Conservation (phyloP, 208 protist species). For the Leptomonas seymouri region DNA sequence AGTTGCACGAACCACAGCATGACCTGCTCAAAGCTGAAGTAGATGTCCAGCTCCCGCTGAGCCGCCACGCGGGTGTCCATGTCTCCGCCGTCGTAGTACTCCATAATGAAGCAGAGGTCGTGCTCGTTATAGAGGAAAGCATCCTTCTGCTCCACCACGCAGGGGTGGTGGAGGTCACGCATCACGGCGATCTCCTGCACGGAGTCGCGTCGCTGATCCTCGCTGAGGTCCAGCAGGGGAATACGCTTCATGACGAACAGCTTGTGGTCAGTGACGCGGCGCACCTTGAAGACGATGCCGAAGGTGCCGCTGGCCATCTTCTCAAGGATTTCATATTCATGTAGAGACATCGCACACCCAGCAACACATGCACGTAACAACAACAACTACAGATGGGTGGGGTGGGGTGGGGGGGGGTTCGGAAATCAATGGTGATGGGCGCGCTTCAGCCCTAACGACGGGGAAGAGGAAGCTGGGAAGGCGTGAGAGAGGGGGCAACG, state of each 20-base stretch:
- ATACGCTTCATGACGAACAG: constrained; percentile 89
- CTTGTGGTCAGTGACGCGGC: constrained; percentile 54
- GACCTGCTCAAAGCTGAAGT: constrained; percentile 60
- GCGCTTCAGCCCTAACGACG: too few species aligned
- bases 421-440: too few species aligned
- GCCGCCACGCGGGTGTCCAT: constrained; percentile 60
- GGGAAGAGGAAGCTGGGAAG: too few species aligned
- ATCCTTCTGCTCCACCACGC: constrained; percentile 75
- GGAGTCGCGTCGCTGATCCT: constrained; percentile 61
- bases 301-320: constrained; percentile 85
- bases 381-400: too few species aligned
- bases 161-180: constrained; percentile 81
- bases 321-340: constrained; percentile 83
- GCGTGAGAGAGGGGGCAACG: too few species aligned
- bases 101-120: constrained; percentile 91
- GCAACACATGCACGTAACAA: too few species aligned
- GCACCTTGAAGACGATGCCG: constrained; percentile 80
- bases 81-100: constrained; percentile 92
- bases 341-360: constrained; percentile 5
- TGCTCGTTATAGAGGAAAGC: constrained; percentile 83
- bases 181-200: constrained; percentile 82
- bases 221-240: constrained; percentile 56
- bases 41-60: constrained; percentile 70
- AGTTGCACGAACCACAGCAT: constrained; percentile 90
- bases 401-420: too few species aligned